Base-by-base conservation (phyloP, 2,329 filamentous ascomycete genomes). In the Talaromyces funiculosus region DNA sequence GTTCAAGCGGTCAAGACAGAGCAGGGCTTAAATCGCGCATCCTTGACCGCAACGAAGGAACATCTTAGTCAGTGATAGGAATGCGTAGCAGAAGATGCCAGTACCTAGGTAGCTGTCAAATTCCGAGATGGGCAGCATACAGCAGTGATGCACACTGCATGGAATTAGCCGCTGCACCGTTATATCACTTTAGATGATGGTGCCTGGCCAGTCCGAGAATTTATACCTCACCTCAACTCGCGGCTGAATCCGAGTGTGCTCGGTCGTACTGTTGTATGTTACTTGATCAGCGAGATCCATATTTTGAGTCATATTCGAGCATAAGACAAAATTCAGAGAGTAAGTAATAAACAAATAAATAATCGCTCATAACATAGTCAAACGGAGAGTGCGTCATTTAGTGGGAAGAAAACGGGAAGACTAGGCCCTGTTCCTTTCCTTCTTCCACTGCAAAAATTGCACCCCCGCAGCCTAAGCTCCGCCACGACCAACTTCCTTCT, bases 361-460 rank as follows among this genome's bases (percentile, higher is more conserved):
- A 54, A 54, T 54, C 29, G 29, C 47, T 51, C 47, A 51, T 51
- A 49, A 16, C 8, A 49, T 8, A 38, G 7, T 24, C 6, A 22
- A 22, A n/a, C n/a, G n/a, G 12, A 49, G n/a, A 20, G 49, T 53
- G 51, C 51, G 51, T 53, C 51, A 53, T 53, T 53, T 18, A 22
- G 31, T 20, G 9, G 51, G 26, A 54, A 35, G 35, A 51, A 51
- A 51, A 20, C n/a, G 47, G 42, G 43, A 16, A 31, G 43, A 10
- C 43, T 7, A 26, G 51, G 10, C 51, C 29, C 51, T 38, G 18
- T n/a, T 31, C 16, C 47, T 26, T 31, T 18, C 45, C 10, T 49
- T 31, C 45, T n/a, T n/a, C n/a, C n/a, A 3, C 47, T 35, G 49
- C 47, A 22, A 53, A 54, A 54, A 40, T 54, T 54, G 51, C 40